Evolutionary conservation across 495 filamentous ascomycete species (phyloP).

Genomic region (Tuber umbilicatum): DNA sequence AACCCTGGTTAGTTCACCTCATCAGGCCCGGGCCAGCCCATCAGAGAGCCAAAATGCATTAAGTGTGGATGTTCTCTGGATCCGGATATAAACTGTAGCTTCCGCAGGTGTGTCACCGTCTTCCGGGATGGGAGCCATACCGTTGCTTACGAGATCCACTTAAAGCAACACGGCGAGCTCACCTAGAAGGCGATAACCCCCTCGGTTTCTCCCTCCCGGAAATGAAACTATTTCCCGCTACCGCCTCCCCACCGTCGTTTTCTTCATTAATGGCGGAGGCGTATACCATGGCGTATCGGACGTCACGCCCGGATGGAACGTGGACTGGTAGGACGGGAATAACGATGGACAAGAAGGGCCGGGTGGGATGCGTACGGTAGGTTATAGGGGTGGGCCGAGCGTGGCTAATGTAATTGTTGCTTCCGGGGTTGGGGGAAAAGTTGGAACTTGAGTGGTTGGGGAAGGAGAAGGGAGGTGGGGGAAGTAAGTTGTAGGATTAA

Average conservation of each 20-base stretch:
- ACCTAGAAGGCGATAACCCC: no score
- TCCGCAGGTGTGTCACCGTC: background rate
- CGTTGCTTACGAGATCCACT: background rate
- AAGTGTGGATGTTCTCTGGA: background rate
- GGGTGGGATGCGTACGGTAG: conserved; percentile 49
- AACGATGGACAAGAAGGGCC: conserved; percentile 41
- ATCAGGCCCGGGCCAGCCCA: background rate
- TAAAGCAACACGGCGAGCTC: background rate
- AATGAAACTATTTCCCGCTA: conserved; percentile 59
- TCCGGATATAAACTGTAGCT: background rate
- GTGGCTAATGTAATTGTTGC: conserved; percentile 59
- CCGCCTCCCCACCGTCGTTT: conserved; percentile 55
- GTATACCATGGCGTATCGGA: conserved; percentile 57
- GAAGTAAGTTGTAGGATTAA: conserved; percentile 29
- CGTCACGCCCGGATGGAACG: conserved; percentile 40
- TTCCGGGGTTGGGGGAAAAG: conserved; percentile 50
- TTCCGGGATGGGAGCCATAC: background rate
- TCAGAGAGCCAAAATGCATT: background rate
- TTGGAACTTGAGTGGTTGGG: conserved; percentile 45
- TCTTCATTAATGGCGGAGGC: conserved; percentile 61
- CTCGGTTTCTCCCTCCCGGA: no score
- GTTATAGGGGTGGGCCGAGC: conserved; percentile 46
- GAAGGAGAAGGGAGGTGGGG: conserved; percentile 21
- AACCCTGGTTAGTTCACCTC: background rate
- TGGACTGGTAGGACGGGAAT: conserved; percentile 43